phyloP scores from a whole-genome alignment of 805 yeast genomes.

The Candida suzukii region DNA sequence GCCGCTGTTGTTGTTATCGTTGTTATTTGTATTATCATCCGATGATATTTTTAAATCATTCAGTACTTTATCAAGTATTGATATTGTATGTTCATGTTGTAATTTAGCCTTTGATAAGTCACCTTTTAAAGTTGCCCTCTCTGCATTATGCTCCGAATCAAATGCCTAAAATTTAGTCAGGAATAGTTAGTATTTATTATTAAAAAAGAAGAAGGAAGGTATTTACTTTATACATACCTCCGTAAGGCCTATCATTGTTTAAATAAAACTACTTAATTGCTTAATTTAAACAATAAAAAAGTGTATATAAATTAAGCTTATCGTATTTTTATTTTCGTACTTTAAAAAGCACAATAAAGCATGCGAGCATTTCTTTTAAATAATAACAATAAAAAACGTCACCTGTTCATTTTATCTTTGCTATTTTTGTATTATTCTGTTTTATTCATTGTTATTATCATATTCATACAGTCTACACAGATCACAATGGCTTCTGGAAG shows the following conservation, averaged over 20 bases:
- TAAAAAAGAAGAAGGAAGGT: neutral
- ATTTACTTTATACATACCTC: conserved; percentile 16
- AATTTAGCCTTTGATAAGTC: conserved; percentile 34
- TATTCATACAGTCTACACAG: no score
- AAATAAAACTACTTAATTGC: no score
- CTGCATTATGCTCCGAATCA: conserved; percentile 46
- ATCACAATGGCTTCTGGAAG: neutral
- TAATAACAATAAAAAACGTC: no score
- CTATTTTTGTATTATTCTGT: no score
- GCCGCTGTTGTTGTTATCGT: neutral
- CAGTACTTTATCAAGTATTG: conserved; percentile 20
- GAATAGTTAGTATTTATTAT: neutral
- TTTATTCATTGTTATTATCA: neutral
- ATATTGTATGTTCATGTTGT: conserved; percentile 31
- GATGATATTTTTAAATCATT: neutral
- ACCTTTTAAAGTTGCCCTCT: conserved; percentile 34
- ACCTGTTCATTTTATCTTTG: no score
- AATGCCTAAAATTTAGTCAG: conserved; percentile 42
- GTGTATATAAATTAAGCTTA: no score
- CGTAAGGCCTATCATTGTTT: conserved; percentile 14
- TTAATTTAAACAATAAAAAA: no score
- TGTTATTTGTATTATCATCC: no score
- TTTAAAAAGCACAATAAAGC: no score
- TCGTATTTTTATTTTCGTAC: no score
- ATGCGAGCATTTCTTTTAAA: no score